Conservation (phyloP, 192 early-diverging fungal species). For the Podila verticillata region DNA sequence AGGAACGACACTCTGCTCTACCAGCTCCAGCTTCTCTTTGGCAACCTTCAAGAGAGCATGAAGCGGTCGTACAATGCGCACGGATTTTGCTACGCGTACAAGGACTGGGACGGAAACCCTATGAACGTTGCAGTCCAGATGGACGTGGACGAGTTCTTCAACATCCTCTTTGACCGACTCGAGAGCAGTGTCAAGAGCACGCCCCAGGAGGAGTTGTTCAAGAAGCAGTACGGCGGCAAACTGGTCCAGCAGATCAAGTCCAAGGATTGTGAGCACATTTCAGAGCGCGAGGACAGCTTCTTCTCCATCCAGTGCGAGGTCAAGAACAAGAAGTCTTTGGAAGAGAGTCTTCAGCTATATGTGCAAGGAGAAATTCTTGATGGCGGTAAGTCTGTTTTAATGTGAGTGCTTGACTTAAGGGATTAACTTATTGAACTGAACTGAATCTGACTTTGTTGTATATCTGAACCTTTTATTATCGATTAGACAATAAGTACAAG, state of each 20-base stretch:
- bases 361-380: slow-evolving; percentile 66
- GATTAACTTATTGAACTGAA: neutral
- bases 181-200: slow-evolving; percentile 59
- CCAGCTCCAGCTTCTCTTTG: slow-evolving; percentile 62
- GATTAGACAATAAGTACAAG: slow-evolving; percentile 60
- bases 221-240: slow-evolving; percentile 65
- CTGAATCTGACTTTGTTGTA: neutral
- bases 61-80: slow-evolving; percentile 58
- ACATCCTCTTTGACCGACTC: slow-evolving; percentile 64
- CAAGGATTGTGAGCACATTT: slow-evolving; percentile 62
- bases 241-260: slow-evolving; percentile 68
- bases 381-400: slow-evolving; percentile 51
- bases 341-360: slow-evolving; percentile 66
- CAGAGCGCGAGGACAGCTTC: slow-evolving; percentile 62
- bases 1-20: slow-evolving; percentile 58
- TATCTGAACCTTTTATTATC: no score
- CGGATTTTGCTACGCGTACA: slow-evolving; percentile 59
- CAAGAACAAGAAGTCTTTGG: slow-evolving; percentile 63
- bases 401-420: neutral
- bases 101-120: slow-evolving; percentile 62
- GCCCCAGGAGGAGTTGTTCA: slow-evolving; percentile 58
- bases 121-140: slow-evolving; percentile 66
- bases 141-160: slow-evolving; percentile 72
- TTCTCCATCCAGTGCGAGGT: slow-evolving; percentile 65
- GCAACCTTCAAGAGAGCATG: slow-evolving; percentile 58